Percentiles rank a stretch among this genome's conserved stretches.
phyloP scores from a whole-genome alignment of 352 stramenopile species.

The Pythium apleroticum region DNA sequence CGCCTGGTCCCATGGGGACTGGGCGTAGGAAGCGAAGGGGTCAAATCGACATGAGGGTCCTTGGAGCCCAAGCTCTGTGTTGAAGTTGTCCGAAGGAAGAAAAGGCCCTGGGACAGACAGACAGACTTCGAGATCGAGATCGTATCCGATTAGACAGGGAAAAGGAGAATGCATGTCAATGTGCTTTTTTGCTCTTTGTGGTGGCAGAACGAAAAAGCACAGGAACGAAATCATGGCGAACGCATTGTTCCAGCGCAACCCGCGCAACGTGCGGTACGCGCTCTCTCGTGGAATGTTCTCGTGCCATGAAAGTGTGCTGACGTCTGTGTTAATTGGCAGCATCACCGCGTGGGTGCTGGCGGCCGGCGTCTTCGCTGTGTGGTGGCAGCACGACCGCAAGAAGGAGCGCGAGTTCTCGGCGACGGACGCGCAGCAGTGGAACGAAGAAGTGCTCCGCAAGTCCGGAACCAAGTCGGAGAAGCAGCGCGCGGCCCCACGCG shows the following conservation, averaged over 20 bases:
- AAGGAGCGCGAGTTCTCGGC: conserved; percentile 56
- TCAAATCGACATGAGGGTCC: not conserved
- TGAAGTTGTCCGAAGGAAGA: not conserved
- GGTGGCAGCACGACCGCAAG: conserved; percentile 62
- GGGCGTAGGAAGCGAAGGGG: not conserved
- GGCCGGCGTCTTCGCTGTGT: conserved; percentile 35
- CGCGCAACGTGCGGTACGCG: conserved; percentile 29
- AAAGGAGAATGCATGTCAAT: not conserved
- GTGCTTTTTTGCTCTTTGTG: not conserved
- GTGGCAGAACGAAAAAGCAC: not conserved
- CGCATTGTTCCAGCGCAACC: conserved; percentile 30
- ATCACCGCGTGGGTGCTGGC: conserved; percentile 58
- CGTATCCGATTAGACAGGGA: not conserved
- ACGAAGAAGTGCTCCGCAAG: conserved; percentile 54
- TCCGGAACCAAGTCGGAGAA: conserved; percentile 34
- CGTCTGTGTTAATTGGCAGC: conserved; percentile 20
- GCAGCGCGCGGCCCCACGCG: conserved; percentile 12
- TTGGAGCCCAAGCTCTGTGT: not conserved
- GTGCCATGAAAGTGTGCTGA: not conserved
- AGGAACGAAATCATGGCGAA: conserved; percentile 17
- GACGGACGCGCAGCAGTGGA: conserved; percentile 48
- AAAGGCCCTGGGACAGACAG: not conserved
- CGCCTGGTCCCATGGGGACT: not conserved
- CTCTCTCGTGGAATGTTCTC: not conserved
- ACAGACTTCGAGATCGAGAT: not conserved